Evolutionary conservation across 306 rosid genomes (phyloP), one percentile per base, ranked within the genome.

Genomic region (Heteromeles arbutifolia): DNA sequence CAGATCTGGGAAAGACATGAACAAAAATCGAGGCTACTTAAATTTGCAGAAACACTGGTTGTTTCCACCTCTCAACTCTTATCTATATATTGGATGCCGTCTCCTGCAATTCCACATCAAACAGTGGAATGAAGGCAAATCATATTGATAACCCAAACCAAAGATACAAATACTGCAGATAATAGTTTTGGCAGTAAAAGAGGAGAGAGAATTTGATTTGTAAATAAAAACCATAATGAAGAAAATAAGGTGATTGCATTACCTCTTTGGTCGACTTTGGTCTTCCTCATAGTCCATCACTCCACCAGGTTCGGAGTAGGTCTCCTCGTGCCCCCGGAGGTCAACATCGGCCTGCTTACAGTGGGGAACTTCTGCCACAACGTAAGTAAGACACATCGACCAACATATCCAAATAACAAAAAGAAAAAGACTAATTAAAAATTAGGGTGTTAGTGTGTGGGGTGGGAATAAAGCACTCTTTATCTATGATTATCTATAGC

Each of bases 311-410:
- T 96, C 99, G 80, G 97, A 88, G 96, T 85, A 85, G 92, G 86
- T 86, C 99, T 92, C 99, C 90, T 92, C 97, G 78, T 90, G 96
- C 85, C 97, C 96, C 90, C 98, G 85, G 93, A 84, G 88, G 91
- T 90, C 96, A 87, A 85, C 57, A 97, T 85, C 90, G 85, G 89
- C 99, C 99, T 96, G 98, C 97, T 92, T 79, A 92, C 88, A 92
- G 96, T 74, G 85, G 87, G 95, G 88, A 92, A 87, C 99, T 96
- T 96, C 99, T 96, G 99, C 97, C 99, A 96, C 97, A 87, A 83
- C 59, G 98, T 96, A 92, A 94, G 97, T 92, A 95, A 92, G 98
- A 90, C 93, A 80, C 87, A 83, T 96, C 97, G 96, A 92, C 99
- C 86, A 90, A 86, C 77, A 88, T 84, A 87, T 84, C 83, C 88